phyloP scores from a whole-genome alignment of 2,329 filamentous ascomycete genomes.

The Cordyceps cicadae region DNA sequence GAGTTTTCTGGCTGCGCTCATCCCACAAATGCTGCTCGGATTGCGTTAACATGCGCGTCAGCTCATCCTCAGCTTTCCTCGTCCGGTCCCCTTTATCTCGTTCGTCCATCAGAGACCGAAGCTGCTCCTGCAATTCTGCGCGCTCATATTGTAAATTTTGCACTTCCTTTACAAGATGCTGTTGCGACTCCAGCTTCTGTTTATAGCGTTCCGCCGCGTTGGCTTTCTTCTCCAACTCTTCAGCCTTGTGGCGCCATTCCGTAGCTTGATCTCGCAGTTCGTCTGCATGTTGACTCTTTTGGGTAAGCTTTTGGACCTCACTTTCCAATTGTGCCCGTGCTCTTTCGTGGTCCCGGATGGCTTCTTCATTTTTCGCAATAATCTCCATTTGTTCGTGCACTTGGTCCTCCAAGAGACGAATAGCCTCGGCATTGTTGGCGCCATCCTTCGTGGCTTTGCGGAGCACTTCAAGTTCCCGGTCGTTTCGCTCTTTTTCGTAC shows the following conservation, averaged over 20 bases:
- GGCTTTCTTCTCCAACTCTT: slow-evolving; percentile 52
- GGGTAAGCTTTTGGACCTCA: slow-evolving; percentile 40
- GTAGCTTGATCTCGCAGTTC: slow-evolving; percentile 51
- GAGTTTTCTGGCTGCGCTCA: slow-evolving; percentile 37
- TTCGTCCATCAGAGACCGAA: slow-evolving; percentile 29
- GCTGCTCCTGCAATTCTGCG: slow-evolving; percentile 42
- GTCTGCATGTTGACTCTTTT: slow-evolving; percentile 39
- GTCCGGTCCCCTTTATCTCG: slow-evolving; percentile 26
- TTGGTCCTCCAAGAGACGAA: slow-evolving; percentile 46
- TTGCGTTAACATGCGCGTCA: slow-evolving; percentile 33
- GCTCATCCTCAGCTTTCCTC: slow-evolving; percentile 30
- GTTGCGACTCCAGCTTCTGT: slow-evolving; percentile 52
- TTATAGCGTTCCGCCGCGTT: slow-evolving; percentile 55
- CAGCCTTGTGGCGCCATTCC: slow-evolving; percentile 50
- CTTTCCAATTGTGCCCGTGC: slow-evolving; percentile 46
- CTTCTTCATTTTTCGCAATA: slow-evolving; percentile 58
- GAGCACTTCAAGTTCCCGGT: slow-evolving; percentile 44
- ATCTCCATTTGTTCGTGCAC: slow-evolving; percentile 61
- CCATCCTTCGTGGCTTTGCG: slow-evolving; percentile 43
- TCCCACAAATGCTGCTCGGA: slow-evolving; percentile 35
- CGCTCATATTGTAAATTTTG: slow-evolving; percentile 47
- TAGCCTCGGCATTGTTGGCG: slow-evolving; percentile 42
- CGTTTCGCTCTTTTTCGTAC: slow-evolving; percentile 51
- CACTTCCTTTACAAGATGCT: slow-evolving; percentile 47
- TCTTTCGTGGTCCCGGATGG: slow-evolving; percentile 28